A percentile compares a stretch with the other conserved stretches of the same genome.
phyloP scores from a whole-genome alignment of 441 rosid species.

The Omphalea diandra region DNA sequence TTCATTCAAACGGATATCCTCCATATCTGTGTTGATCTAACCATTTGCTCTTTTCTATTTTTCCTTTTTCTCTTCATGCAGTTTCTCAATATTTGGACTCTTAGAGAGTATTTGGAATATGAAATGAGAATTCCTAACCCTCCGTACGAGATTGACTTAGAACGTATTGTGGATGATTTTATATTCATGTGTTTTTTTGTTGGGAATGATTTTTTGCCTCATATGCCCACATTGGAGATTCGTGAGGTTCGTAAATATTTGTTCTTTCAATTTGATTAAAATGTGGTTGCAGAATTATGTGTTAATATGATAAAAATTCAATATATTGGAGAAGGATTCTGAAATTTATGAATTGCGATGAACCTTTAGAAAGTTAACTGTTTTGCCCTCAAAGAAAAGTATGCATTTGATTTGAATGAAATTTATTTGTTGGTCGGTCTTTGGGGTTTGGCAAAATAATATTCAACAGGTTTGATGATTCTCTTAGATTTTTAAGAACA shows the following conservation, averaged over 20 bases:
- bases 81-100: constrained; percentile 96
- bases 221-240: constrained; percentile 98
- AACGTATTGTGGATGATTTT: constrained; percentile 93
- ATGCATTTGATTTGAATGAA: background rate
- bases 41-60: background rate
- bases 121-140: constrained; percentile 66
- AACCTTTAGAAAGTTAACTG: background rate
- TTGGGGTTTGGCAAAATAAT: background rate
- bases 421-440: background rate
- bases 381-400: background rate
- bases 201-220: constrained; percentile 98
- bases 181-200: constrained; percentile 98
- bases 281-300: background rate
- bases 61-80: constrained; percentile 31
- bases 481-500: background rate
- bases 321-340: background rate
- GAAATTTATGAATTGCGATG: background rate
- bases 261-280: background rate
- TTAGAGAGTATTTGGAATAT: constrained; percentile 83
- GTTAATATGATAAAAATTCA: background rate
- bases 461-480: background rate
- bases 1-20: background rate
- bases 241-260: constrained; percentile 70
- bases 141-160: constrained; percentile 61
- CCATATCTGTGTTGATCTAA: background rate